Conservation (phyloP, 768 basidiomycete genomes). For the Tricholoma flavovirens region DNA sequence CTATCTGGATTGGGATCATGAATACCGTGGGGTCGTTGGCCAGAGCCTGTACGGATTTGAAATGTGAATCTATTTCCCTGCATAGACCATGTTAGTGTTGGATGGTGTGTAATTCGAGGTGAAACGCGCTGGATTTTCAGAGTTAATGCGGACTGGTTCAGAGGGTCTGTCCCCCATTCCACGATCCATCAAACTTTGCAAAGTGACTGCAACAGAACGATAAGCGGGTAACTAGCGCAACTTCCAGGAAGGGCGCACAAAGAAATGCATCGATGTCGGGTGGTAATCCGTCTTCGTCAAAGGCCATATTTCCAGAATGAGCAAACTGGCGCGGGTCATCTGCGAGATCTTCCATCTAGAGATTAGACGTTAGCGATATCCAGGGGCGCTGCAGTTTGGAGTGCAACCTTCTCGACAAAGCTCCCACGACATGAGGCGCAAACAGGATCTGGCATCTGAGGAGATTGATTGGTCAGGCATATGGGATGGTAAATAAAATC, state of each 20-base stretch:
- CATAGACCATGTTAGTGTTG: neutral
- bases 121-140: slow-evolving; percentile 7
- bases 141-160: slow-evolving; percentile 3
- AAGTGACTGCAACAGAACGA: slow-evolving; percentile 19
- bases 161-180: slow-evolving; percentile 20
- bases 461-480: slow-evolving; percentile 8
- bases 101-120: neutral
- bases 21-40: slow-evolving; percentile 4
- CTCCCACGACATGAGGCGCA: slow-evolving; percentile 78
- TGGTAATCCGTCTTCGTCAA: slow-evolving; percentile 25
- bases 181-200: slow-evolving; percentile 33
- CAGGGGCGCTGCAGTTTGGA: slow-evolving; percentile 1
- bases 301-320: slow-evolving; percentile 25
- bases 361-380: slow-evolving; percentile 6
- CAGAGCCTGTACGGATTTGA: slow-evolving; percentile 10
- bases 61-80: slow-evolving; percentile 13
- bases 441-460: slow-evolving; percentile 71
- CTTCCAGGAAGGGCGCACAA: slow-evolving; percentile 28
- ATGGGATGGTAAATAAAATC: neutral
- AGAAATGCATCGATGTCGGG: slow-evolving; percentile 44
- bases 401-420: slow-evolving; percentile 74
- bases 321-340: slow-evolving; percentile 75
- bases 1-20: neutral
- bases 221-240: neutral
- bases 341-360: slow-evolving; percentile 64